Evolutionary conservation across 805 yeast genomes (phyloP), one percentile per base, ranked within the genome.

Genomic region (Jamesozyma spencerorum): DNA sequence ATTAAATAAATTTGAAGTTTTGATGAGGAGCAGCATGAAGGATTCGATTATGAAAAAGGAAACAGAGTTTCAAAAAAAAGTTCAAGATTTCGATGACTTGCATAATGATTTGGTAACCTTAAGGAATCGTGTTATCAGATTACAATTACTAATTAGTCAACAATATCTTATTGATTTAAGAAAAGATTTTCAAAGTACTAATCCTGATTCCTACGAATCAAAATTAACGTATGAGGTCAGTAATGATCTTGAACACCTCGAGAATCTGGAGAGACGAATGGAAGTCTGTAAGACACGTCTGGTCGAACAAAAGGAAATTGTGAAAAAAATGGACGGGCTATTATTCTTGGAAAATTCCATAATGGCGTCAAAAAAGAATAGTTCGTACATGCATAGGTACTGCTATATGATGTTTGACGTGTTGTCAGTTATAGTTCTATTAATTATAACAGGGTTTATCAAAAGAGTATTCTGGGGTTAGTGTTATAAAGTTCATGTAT

Each of bases 111-210:
- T 69, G 5, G 54, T 55, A 6, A 36, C 45, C 5, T 59, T 66
- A 31, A 65, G 55, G 42, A 18, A 41, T 8, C 43, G 47, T 14
- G 45, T 58, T 5, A 15, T 32, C 1, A 42, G 50, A n/a, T 44
- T 70, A 26, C 35, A 59, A 11, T 49, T 51, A 2, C 50, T 57
- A 7, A 40, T 69, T 4, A 47, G 49, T 15, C 37, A 58, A 28
- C 47, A 57, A 4, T 55, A 65, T 15, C 37, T 68, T 19, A 50
- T 46, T 13, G 38, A 40, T 2, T 43, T 68, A 18, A 57, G 54
- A 27, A 39, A 38, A 6, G 60, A 60, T 27, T 54, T 68, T 34
- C 44, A 53, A 7, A 43, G 42, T 1, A 51, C 53, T 20, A 46
- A 63, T 35, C 38, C 47, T 6, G 46, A 52, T 8, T 49, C 69